Evolutionary conservation across 129 eudicot species (phyloP).

Genomic region (Escallonia rubra): DNA sequence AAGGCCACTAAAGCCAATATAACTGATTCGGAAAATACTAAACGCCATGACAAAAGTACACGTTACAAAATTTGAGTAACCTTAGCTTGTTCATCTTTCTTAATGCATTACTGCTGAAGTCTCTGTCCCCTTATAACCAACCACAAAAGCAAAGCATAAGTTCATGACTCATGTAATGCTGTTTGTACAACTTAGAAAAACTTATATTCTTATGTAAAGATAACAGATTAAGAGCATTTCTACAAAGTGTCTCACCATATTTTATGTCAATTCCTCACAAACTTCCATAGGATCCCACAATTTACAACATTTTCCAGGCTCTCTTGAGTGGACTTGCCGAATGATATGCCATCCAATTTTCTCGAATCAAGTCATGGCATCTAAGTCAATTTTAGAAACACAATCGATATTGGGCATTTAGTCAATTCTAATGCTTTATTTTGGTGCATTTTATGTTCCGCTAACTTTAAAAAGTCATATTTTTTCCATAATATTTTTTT

Average conservation of each 20-base stretch:
- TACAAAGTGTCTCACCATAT: slow-evolving; percentile 5
- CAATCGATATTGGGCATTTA: no score
- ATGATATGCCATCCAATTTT: slow-evolving; percentile 12
- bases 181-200: not conserved
- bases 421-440: no score
- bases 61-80: not conserved
- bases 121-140: not conserved
- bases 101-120: not conserved
- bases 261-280: not conserved
- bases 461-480: no score
- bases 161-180: no score
- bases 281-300: slow-evolving; percentile 1
- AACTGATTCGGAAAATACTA: not conserved
- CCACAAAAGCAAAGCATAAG: not conserved
- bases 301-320: slow-evolving; percentile 1
- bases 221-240: not conserved
- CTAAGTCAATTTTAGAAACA: no score
- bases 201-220: not conserved
- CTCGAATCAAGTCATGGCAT: no score
- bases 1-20: not conserved
- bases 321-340: not conserved
- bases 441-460: no score
- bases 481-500: no score
- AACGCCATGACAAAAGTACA: not conserved
- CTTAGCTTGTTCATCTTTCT: slow-evolving; percentile 1